Evolutionary conservation across 345 rosid genomes (phyloP), one percentile per base, ranked within the genome.

Genomic region (rapeseed (Brassica napus)): DNA sequence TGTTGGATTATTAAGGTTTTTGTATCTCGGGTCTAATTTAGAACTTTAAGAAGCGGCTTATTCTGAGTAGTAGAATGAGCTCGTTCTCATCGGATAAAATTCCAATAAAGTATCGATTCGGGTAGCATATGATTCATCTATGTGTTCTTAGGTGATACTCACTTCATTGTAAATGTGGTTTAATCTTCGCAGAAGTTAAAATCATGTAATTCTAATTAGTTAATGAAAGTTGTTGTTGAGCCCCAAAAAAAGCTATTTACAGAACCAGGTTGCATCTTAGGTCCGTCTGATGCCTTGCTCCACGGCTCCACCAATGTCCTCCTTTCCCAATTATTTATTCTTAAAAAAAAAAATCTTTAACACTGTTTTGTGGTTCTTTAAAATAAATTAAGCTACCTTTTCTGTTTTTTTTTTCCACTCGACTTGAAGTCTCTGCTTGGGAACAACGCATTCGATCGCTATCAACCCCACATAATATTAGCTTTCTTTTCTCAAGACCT

Each of bases 371-470:
- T 28, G 49, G 49, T 42, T 42, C 14, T 10, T 42, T 42, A 42
- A 42, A 3, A 42, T 42, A 8, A 42, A 42, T 10, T 42, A 42
- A 42, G 49, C 49, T 10, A 42, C 49, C 14, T 37, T 37, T 37
- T 37, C 37, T 37, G 37, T 34, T 34, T 37, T 42, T 39, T 37
- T 10, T 42, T 42, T 84, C 72, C 74, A 79, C 79, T 80, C 57
- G 66, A 71, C 84, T 79, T 69, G 24, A 75, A 82, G 86, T 87
- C 90, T 82, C 90, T 82, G 97, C 97, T 87, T 92, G 86, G 68
- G 83, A 84, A 87, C 91, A 86, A 92, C 93, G 97, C 97, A 72
- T 86, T 85, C 31, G 31, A 28, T 28, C 89, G 68, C 59, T 42
- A 42, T 42, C 1, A 67, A 68, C 78, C 82, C 78, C 74, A 79